Percentiles rank a stretch among this genome's conserved stretches.
Evolutionary conservation across 306 rosid species (phyloP).

Genomic region (Gastrolobium bilobum): DNA sequence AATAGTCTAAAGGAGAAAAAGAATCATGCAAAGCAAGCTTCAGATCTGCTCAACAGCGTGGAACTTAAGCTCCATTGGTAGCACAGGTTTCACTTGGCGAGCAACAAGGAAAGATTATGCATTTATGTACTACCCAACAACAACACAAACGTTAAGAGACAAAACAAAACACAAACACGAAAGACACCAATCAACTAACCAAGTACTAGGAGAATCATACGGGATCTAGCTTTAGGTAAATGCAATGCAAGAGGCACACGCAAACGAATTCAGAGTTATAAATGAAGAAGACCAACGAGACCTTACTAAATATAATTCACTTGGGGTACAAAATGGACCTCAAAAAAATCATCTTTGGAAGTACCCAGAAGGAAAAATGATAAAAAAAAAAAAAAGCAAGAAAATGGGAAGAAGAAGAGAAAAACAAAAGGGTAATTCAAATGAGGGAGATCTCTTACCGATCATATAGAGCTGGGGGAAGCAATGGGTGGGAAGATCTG

Average conservation of each 20-base stretch:
- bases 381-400: background rate
- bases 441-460: constrained; percentile 56
- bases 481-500: constrained; percentile 59
- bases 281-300: constrained; percentile 40
- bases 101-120: constrained; percentile 18
- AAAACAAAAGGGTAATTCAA: background rate
- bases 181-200: constrained; percentile 25
- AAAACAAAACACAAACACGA: constrained; percentile 1
- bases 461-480: constrained; percentile 51
- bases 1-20: background rate
- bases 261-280: background rate
- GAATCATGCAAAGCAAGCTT: constrained; percentile 27
- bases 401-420: background rate
- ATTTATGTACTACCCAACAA: background rate
- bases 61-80: constrained; percentile 33
- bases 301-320: constrained; percentile 17
- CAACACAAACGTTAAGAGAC: constrained; percentile 20
- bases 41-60: constrained; percentile 49
- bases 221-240: constrained; percentile 40
- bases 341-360: constrained; percentile 36
- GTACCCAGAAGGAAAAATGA: constrained; percentile 33
- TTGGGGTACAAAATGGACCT: constrained; percentile 21
- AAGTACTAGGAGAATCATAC: background rate
- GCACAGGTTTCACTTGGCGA: background rate
- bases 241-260: constrained; percentile 30